Evolutionary conservation across 2,329 filamentous ascomycete species (phyloP), one percentile per base, ranked within the genome.

Genomic region (Ophiocordyceps unilateralis): DNA sequence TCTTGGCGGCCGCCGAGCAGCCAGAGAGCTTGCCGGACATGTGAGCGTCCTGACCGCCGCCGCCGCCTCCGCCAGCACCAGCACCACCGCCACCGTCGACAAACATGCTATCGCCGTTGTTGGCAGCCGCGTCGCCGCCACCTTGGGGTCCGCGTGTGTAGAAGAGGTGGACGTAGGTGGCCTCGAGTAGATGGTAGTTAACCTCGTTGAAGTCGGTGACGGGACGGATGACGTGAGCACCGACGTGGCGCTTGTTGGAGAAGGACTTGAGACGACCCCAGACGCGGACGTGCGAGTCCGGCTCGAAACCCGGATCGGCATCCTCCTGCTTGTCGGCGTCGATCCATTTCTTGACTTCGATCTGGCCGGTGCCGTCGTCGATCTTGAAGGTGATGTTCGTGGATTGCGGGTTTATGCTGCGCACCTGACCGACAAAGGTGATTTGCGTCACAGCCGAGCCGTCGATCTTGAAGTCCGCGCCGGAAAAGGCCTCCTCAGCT

Each of bases 361-460:
- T 81, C 47, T 79, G 72, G 46, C 86, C 88, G 1, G 93, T 98
- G 58, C 91, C 91, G 62, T 98, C 91, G 64, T 98, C 91, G 53
- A 98, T 69, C 55, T 81, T 83, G 72, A 93, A 93, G 39, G 85
- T 94, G 51, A 87, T 78, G 65, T 94, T 93, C 51, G 89, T 95
- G 36, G 81, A 75, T 65, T 93, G 86, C n/a, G 75, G 73, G 57
- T 77, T 83, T 62, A 95, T 78, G 63, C 79, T 79, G 58, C 87
- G 85, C 53, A 98, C 80, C 69, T 95, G 89, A 42, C 85, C 91
- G 47, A 98, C 77, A 51, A 96, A 81, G 24, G 83, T 89, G 52
- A 67, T 58, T 66, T 89, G 73, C 37, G 78, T 80, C 47, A 88
- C 68, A 49, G 81, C 74, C 40, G 70, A 64, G 49, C 78, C 81